Percentiles rank a stretch among this genome's conserved stretches.
Conservation (phyloP, 2,329 filamentous ascomycete species). For the Rugonectria rugulosa region DNA sequence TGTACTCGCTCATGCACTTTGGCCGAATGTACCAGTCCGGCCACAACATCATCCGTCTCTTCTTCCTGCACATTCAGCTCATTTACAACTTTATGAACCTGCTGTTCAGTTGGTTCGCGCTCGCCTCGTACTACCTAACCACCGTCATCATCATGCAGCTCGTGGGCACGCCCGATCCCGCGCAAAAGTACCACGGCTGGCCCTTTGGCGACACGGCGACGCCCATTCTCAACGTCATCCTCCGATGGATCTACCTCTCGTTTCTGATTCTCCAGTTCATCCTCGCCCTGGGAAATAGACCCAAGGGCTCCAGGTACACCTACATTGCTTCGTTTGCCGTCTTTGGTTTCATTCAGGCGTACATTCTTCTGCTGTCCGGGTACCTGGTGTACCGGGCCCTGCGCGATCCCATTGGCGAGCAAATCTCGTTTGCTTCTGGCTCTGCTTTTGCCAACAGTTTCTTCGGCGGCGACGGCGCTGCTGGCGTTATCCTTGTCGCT, state of each 20-base stretch:
- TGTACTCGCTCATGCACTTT: slow-evolving; percentile 37
- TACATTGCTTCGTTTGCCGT: slow-evolving; percentile 36
- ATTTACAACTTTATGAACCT: slow-evolving; percentile 36
- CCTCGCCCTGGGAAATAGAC: slow-evolving; percentile 34
- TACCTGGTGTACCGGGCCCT: slow-evolving; percentile 36
- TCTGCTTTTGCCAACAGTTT: slow-evolving; percentile 33
- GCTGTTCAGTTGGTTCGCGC: slow-evolving; percentile 34
- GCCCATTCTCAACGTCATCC: slow-evolving; percentile 33
- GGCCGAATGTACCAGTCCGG: slow-evolving; percentile 33
- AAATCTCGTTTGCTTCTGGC: slow-evolving; percentile 32
- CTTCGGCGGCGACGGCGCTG: slow-evolving; percentile 32
- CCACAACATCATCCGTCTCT: slow-evolving; percentile 32
- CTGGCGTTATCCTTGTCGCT: slow-evolving; percentile 35
- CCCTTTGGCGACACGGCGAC: slow-evolving; percentile 33
- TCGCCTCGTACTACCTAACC: slow-evolving; percentile 33
- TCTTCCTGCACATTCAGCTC: slow-evolving; percentile 36
- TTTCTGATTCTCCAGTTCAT: slow-evolving; percentile 36
- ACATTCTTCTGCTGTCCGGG: slow-evolving; percentile 32
- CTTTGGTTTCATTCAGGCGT: slow-evolving; percentile 33
- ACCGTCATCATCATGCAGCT: slow-evolving; percentile 37
- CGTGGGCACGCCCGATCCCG: slow-evolving; percentile 30
- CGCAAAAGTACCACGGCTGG: slow-evolving; percentile 31
- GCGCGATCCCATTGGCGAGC: slow-evolving; percentile 29
- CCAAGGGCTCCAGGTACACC: slow-evolving; percentile 35
- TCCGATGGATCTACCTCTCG: slow-evolving; percentile 35